Evolutionary conservation across 768 basidiomycete species (phyloP).

Genomic region (Russula olivacea): DNA sequence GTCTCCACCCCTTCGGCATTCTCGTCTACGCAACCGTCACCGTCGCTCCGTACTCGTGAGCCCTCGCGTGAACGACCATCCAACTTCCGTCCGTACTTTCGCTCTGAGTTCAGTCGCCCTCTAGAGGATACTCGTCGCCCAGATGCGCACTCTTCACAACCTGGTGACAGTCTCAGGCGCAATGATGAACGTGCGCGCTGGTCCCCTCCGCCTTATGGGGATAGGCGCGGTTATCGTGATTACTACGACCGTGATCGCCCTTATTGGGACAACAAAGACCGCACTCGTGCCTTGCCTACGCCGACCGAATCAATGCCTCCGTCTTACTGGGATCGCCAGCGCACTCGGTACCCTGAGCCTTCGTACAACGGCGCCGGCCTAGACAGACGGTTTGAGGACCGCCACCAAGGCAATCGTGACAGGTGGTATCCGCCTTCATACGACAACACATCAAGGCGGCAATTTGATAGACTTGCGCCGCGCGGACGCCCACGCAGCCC

Average conservation of each 20-base stretch:
- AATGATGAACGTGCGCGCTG: slow-evolving; percentile 17
- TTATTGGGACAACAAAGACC: slow-evolving; percentile 14
- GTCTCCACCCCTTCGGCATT: slow-evolving; percentile 1
- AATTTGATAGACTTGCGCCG: background rate
- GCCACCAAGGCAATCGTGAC: slow-evolving; percentile 17
- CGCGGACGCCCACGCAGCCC: slow-evolving; percentile 24
- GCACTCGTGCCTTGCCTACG: slow-evolving; percentile 4
- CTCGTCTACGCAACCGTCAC: slow-evolving; percentile 9
- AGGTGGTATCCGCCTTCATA: slow-evolving; percentile 8
- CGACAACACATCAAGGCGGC: slow-evolving; percentile 7
- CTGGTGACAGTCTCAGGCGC: slow-evolving; percentile 11
- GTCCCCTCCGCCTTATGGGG: slow-evolving; percentile 7
- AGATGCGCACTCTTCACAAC: slow-evolving; percentile 5
- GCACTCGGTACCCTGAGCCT: slow-evolving; percentile 15
- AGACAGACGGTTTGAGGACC: slow-evolving; percentile 18
- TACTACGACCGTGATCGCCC: slow-evolving; percentile 20
- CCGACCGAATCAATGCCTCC: background rate
- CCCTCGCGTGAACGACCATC: slow-evolving; percentile 17
- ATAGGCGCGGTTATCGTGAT: slow-evolving; percentile 18
- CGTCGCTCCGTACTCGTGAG: slow-evolving; percentile 15
- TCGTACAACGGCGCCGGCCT: background rate
- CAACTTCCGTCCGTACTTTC: slow-evolving; percentile 20
- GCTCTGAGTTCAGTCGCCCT: slow-evolving; percentile 24
- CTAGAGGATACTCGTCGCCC: slow-evolving; percentile 19
- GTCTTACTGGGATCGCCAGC: slow-evolving; percentile 14